Evolutionary conservation across 2,329 filamentous ascomycete species (phyloP).

Genomic region (Pyricularia grisea): DNA sequence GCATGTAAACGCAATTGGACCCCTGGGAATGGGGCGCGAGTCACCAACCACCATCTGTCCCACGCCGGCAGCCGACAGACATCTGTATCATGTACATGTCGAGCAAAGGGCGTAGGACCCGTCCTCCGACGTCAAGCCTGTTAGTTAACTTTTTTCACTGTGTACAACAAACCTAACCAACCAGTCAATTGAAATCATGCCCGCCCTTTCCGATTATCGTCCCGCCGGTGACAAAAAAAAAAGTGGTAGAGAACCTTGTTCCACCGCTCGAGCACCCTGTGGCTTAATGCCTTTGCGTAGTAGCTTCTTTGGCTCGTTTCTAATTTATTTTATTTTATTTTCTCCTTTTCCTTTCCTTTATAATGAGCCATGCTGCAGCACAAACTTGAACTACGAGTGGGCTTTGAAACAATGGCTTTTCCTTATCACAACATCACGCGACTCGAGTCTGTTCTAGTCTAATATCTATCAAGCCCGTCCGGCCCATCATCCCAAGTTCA

Average conservation of each 20-base stretch:
- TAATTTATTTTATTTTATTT: too few relatives aligned
- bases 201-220: not conserved
- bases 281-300: not conserved
- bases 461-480: not conserved
- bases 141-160: not conserved
- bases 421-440: not conserved
- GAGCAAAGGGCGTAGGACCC: not conserved
- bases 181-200: not conserved
- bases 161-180: not conserved
- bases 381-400: not conserved
- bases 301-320: not conserved
- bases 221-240: too few relatives aligned
- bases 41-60: not conserved
- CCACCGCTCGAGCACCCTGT: not conserved
- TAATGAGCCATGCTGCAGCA: not conserved
- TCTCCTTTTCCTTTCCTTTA: not conserved
- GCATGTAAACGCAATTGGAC: not conserved
- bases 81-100: not conserved
- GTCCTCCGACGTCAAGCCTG: not conserved
- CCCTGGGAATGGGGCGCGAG: not conserved
- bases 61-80: not conserved
- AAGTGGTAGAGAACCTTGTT: too few relatives aligned
- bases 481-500: not conserved
- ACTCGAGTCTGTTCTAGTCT: not conserved
- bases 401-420: not conserved